Evolutionary conservation across 2,329 filamentous ascomycete species (phyloP), one percentile per base, ranked within the genome.

Genomic region (Lecanicillium sp.): DNA sequence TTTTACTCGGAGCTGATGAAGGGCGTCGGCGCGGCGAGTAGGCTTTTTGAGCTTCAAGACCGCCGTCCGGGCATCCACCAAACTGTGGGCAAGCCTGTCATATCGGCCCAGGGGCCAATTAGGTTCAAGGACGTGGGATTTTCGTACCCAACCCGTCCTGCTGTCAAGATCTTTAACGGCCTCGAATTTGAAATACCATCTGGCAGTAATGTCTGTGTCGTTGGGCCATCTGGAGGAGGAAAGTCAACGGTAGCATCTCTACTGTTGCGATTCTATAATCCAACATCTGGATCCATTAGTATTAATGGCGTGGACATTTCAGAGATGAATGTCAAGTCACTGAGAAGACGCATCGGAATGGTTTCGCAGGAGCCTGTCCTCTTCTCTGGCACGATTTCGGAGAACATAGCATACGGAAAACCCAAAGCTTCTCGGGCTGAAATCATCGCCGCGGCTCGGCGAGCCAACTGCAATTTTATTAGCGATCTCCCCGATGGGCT

Each of bases 1-100:
- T 98, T 98, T 65, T 98, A 96, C 62, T 95, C 89, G 0, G 92
- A 98, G 58, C 72, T 98, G 45, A 98, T 98, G 92, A 98, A 98
- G 62, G 94, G 94, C 30, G 90, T 95, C 4, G 92, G 94, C 53
- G 92, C 92, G 30, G 92, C 92, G n/a, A 94, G 84, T 54, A 84
- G 92, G 44, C 71, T 98, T 2, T 98, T 98, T 54, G 92, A 98
- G 57, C 74, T 98, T 5, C 89, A 97, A 58, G 92, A 98, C 59
- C 81, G 92, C 46, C 71, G 86, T 42, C 85, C 89, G 0, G 83
- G 80, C 3, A 94, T 97, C 44, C 82, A 82, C n/a, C 79, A 89
- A 15, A 98, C 94, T 0, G 79, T 83, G 37, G 92, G 92, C 46
- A 57, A 71, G 20, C 82, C 79, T 43, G 88, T 98, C 20, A 73